phyloP scores from a whole-genome alignment of 495 filamentous ascomycete genomes.

The Aspergillus sparsus region DNA sequence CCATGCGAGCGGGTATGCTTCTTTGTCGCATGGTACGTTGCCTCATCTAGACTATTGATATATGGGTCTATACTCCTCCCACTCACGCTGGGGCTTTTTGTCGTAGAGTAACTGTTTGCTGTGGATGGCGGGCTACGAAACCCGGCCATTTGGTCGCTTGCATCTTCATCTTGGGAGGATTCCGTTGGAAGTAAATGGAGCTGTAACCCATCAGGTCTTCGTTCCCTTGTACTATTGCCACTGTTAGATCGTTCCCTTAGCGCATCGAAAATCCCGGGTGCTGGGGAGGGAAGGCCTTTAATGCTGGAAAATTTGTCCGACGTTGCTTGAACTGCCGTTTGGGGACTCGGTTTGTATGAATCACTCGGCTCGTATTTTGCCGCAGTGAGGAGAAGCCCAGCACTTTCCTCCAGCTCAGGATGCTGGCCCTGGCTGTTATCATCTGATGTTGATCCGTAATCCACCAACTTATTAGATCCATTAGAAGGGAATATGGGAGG shows the following conservation, averaged over 20 bases:
- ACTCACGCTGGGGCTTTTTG: slow-evolving; percentile 55
- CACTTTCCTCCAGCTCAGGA: slow-evolving; percentile 36
- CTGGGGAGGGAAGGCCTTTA: slow-evolving; percentile 61
- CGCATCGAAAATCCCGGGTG: slow-evolving; percentile 53
- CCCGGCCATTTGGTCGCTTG: slow-evolving; percentile 34
- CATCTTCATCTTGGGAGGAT: slow-evolving; percentile 24
- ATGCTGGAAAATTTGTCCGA: slow-evolving; percentile 43
- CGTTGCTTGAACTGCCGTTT: slow-evolving; percentile 52
- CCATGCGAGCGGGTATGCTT: slow-evolving; percentile 56
- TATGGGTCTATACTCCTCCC: slow-evolving; percentile 79
- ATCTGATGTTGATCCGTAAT: slow-evolving; percentile 51
- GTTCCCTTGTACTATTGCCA: slow-evolving; percentile 72
- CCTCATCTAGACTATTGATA: slow-evolving; percentile 81
- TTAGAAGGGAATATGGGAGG: slow-evolving; percentile 48
- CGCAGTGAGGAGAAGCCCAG: slow-evolving; percentile 51
- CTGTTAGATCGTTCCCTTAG: slow-evolving; percentile 59
- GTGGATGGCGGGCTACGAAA: slow-evolving; percentile 50
- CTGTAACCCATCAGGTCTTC: slow-evolving; percentile 81
- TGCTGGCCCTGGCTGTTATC: slow-evolving; percentile 30
- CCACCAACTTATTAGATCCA: slow-evolving; percentile 43
- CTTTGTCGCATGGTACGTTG: slow-evolving; percentile 61
- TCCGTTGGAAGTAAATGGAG: slow-evolving; percentile 67
- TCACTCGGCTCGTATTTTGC: slow-evolving; percentile 51
- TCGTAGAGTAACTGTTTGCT: slow-evolving; percentile 48
- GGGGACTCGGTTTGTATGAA: slow-evolving; percentile 48